phyloP scores from a whole-genome alignment of 108 stramenopile genomes.

The Hondaea fermentalgiana region DNA sequence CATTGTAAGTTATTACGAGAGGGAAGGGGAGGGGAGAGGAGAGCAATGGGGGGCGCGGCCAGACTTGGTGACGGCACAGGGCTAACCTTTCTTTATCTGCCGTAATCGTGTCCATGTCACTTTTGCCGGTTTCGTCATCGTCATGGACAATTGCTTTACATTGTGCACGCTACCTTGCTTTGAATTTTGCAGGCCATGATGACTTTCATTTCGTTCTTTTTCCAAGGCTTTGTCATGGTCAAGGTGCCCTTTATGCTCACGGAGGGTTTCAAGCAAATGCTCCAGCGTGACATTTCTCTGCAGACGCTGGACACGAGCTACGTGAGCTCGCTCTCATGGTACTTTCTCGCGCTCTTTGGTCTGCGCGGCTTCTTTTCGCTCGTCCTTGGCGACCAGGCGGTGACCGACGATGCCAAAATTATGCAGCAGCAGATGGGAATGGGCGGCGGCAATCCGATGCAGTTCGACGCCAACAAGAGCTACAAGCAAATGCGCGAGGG shows the following conservation, averaged over 20 bases:
- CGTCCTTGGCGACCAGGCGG: conserved; percentile 72
- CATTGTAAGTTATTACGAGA: conserved; percentile 55
- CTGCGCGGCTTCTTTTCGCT: conserved; percentile 76
- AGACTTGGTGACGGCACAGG: no score
- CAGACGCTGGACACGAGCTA: conserved; percentile 81
- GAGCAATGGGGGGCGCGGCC: no score
- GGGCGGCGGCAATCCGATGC: conserved; percentile 36
- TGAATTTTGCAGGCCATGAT: conserved; percentile 59
- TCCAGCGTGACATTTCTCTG: conserved; percentile 84
- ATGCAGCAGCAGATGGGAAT: conserved; percentile 43
- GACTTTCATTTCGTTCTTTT: conserved; percentile 90
- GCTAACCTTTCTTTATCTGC: no score
- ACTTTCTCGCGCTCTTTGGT: conserved; percentile 95
- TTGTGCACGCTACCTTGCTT: no score
- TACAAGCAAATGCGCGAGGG: conserved; percentile 68
- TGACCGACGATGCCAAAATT: conserved; percentile 34
- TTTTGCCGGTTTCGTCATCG: no score
- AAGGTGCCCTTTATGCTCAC: conserved; percentile 91
- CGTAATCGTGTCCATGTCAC: no score
- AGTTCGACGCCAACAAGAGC: conserved; percentile 58
- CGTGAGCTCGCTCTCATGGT: conserved; percentile 81
- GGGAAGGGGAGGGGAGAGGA: no score
- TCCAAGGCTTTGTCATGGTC: conserved; percentile 81
- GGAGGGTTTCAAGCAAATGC: conserved; percentile 88
- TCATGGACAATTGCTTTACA: no score